Evolutionary conservation across 164 flowering plant species (phyloP).

Genomic region (Brasenia schreberi): DNA sequence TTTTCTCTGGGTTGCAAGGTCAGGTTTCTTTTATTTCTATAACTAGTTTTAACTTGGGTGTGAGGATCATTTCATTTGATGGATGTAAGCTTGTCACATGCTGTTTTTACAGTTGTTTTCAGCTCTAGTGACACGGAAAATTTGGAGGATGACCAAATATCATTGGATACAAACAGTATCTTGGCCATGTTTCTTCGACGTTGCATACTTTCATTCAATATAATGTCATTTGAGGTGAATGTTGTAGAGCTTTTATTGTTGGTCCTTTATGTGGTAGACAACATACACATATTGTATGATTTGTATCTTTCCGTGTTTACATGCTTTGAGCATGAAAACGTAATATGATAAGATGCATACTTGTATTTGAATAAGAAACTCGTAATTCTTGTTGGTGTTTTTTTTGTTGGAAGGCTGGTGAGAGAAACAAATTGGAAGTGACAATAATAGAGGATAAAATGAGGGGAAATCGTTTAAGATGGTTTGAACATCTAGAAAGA

Average conservation of each 20-base stretch:
- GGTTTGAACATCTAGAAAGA: too few species aligned
- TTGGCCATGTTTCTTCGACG: conserved; percentile 79
- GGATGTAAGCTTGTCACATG: background rate
- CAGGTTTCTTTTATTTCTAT: conserved; percentile 2
- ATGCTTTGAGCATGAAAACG: too few species aligned
- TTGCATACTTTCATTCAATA: conserved; percentile 68
- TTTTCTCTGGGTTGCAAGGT: conserved; percentile 64
- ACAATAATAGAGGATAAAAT: too few species aligned
- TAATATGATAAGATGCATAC: too few species aligned
- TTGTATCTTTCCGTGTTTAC: too few species aligned
- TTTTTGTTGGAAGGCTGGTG: too few species aligned
- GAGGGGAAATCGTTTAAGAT: too few species aligned
- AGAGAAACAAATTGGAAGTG: too few species aligned
- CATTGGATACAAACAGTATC: conserved; percentile 65
- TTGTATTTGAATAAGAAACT: too few species aligned
- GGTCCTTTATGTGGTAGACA: background rate
- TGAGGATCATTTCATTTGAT: background rate
- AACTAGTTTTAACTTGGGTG: background rate
- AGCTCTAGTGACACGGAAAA: conserved; percentile 43
- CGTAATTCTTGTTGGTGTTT: too few species aligned
- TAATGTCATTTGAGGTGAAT: conserved; percentile 72
- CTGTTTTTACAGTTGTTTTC: conserved; percentile 36
- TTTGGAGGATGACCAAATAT: conserved; percentile 61
- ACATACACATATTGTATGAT: too few species aligned
- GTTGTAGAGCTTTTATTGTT: background rate